These are phyloP conservation scores for Ilex asprella DNA, from an alignment of 257 asterid genomes.

Conservation along the genomic window DNA sequence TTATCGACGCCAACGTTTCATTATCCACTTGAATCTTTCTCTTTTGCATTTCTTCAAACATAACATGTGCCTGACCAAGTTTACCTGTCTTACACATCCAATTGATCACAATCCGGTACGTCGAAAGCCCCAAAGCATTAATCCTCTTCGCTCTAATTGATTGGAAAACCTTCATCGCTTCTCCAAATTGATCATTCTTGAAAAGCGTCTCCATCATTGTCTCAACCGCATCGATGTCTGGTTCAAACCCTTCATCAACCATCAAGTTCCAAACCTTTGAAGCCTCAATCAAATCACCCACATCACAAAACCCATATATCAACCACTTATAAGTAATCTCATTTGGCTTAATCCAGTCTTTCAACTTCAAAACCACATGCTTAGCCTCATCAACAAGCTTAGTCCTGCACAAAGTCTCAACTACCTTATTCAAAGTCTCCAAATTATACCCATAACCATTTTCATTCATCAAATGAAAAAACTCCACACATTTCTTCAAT, in stretches of 20 bases:
- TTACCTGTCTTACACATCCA: constrained; percentile 83
- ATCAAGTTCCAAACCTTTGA: constrained; percentile 80
- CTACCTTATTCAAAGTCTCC: constrained; percentile 46
- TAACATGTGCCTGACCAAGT: constrained; percentile 41
- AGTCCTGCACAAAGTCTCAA: constrained; percentile 48
- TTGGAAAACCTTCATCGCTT: constrained; percentile 67
- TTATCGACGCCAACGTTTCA: constrained; percentile 40
- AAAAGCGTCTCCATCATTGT: constrained; percentile 60
- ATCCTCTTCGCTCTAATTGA: constrained; percentile 47
- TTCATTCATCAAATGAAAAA: constrained; percentile 69
- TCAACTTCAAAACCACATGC: constrained; percentile 57
- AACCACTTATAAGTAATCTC: constrained; percentile 35
- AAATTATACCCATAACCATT: constrained; percentile 57
- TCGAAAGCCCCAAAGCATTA: constrained; percentile 40
- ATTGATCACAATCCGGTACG: constrained; percentile 53
- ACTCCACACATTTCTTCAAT: constrained; percentile 68
- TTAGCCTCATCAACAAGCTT: constrained; percentile 76
- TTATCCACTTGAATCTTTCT: constrained; percentile 50
- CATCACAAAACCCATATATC: constrained; percentile 73
- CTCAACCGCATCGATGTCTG: constrained; percentile 30
- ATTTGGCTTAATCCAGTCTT: constrained; percentile 45
- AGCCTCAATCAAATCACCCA: constrained; percentile 77
- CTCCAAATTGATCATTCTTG: constrained; percentile 46
- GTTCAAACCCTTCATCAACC: constrained; percentile 70
- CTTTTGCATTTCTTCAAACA: constrained; percentile 66